Conservation (phyloP, 768 basidiomycete species). For the Serendipita indica region DNA sequence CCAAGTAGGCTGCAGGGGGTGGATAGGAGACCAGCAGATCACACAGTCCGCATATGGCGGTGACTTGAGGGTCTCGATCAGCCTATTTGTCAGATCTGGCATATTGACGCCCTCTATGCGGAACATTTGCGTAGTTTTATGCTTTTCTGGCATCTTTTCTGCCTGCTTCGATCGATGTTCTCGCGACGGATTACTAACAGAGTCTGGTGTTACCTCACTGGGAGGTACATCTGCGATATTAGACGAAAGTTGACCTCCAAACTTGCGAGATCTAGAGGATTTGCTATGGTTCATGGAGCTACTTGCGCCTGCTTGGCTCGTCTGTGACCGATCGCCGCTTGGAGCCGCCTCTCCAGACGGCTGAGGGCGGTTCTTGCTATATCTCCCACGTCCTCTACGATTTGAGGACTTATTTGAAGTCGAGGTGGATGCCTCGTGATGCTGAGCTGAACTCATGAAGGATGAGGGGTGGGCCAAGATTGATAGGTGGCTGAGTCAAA, state of each 20-base stretch:
- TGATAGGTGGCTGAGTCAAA: too few species aligned
- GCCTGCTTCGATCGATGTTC: background rate
- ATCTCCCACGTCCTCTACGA: constrained; percentile 4
- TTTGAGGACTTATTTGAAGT: too few species aligned
- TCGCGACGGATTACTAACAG: background rate
- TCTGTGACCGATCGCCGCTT: background rate
- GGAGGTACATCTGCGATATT: background rate
- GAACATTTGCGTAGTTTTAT: background rate
- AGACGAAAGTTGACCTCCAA: constrained; percentile 1
- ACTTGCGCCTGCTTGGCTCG: background rate
- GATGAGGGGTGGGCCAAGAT: too few species aligned
- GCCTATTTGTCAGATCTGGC: constrained; percentile 53
- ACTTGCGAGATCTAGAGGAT: background rate
- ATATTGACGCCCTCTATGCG: constrained; percentile 3
- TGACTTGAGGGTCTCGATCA: constrained; percentile 48
- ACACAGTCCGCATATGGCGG: constrained; percentile 66
- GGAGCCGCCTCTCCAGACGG: background rate
- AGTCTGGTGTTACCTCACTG: background rate
- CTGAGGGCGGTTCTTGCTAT: too few species aligned
- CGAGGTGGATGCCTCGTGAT: too few species aligned
- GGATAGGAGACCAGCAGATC: constrained; percentile 70
- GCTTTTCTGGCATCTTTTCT: background rate
- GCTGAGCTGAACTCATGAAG: background rate
- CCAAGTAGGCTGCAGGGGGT: constrained; percentile 71
- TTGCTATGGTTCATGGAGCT: background rate